phyloP scores from a whole-genome alignment of 495 filamentous ascomycete genomes.

The Chaetomium fimeti region DNA sequence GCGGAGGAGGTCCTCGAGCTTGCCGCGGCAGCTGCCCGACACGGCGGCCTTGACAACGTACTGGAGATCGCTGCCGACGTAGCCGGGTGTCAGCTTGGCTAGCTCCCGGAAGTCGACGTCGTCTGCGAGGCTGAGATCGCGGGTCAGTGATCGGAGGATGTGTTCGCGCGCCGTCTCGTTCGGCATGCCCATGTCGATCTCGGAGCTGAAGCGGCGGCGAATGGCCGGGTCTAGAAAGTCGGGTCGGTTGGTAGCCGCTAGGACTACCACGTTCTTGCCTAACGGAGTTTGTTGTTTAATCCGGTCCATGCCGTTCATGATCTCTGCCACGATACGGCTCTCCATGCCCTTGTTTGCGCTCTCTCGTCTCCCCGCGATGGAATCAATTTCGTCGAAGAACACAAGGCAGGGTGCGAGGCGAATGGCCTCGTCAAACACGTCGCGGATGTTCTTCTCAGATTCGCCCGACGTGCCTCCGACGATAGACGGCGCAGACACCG shows the following conservation, averaged over 20 bases:
- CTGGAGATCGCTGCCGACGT: conserved; percentile 92
- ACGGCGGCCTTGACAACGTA: conserved; percentile 59
- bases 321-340: conserved; percentile 89
- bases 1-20: conserved; percentile 28
- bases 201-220: conserved; percentile 82
- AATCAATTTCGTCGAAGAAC: conserved; percentile 96
- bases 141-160: conserved; percentile 76
- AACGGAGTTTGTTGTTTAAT: conserved; percentile 75
- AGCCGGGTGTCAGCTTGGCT: conserved; percentile 88
- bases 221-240: conserved; percentile 87
- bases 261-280: conserved; percentile 87
- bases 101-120: conserved; percentile 77
- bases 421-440: conserved; percentile 87
- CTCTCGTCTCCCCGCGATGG: conserved; percentile 91
- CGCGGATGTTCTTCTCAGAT: conserved; percentile 89
- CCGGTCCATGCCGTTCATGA: conserved; percentile 85
- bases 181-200: conserved; percentile 94
- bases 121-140: conserved; percentile 63
- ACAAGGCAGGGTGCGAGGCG: conserved; percentile 85
- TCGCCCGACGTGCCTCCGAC: conserved; percentile 95
- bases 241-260: conserved; percentile 90
- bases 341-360: conserved; percentile 97
- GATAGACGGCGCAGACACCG: conserved; percentile 83
- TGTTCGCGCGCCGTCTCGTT: conserved; percentile 79
- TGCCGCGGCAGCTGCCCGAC: conserved; percentile 29